Base-by-base conservation (phyloP, 495 filamentous ascomycete genomes). In the Neurospora hispaniola region DNA sequence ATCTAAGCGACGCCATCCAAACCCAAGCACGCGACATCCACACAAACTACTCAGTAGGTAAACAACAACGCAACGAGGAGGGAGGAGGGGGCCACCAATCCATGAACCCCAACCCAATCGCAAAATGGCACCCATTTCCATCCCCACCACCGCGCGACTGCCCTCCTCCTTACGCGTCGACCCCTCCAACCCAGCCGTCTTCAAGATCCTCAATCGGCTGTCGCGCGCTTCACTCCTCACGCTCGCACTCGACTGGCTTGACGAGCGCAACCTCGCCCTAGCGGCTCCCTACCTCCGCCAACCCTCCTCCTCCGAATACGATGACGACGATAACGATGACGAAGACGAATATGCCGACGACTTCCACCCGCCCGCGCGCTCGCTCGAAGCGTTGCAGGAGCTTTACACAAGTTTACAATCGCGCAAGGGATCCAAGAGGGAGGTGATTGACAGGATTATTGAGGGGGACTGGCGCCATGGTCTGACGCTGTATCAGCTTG, bases 401-500 rank as follows among this genome's bases (percentile, higher is more conserved):
- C 82, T 85, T 44, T 96, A 94, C 81, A 76, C 74, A n/a, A 77
- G 78, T 2, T 79, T 88, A 71, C 84, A 85, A 70, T 70, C 76
- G 8, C 82, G 88, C 31, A 94, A 90, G 76, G 91, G 92, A 4
- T 87, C 86, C 11, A 92, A 90, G 75, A 85, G 89, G 68, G 93
- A 97, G 77, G 86, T 95, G 5, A 82, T 92, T 8, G 92, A 93
- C 76, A 86, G 92, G 40, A 90, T 97, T 46, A 75, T 91, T 0
- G 90, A 94, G 72, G 92, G 92, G 59, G 93, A 97, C 79, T 97
- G 93, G 93, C 85, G 92, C 27, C 86, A 89, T 70, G 93, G 93
- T 1, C 82, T 96, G 27, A 90, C 87, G 1, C 81, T 97, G 18
- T 92, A 91, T 74, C 92, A 94, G 77, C 83, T 95, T 5, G 93